Evolutionary conservation across 768 basidiomycete genomes (phyloP).

Genomic region (Suillus ampliporus): DNA sequence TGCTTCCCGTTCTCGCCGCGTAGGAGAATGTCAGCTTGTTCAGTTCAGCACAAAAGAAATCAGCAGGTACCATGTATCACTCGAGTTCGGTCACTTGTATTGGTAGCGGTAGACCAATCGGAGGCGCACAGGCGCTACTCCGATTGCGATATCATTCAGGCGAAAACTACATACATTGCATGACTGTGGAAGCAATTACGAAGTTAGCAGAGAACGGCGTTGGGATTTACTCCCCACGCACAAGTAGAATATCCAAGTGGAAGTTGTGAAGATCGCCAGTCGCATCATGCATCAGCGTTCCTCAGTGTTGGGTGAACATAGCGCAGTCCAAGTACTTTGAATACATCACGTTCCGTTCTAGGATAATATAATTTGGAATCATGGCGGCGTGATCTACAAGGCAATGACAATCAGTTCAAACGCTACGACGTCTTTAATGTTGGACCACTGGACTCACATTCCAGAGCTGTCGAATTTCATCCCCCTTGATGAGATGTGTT

Average conservation of each 20-base stretch:
- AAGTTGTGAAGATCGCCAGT: not conserved
- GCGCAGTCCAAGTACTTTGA: slow-evolving; percentile 68
- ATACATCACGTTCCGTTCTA: slow-evolving; percentile 73
- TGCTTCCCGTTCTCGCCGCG: no score
- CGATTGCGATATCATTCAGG: not conserved
- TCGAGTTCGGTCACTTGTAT: no score
- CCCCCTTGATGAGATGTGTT: slow-evolving; percentile 49
- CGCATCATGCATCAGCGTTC: slow-evolving; percentile 63
- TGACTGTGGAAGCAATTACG: not conserved
- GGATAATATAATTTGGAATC: slow-evolving; percentile 67
- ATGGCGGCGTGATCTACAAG: slow-evolving; percentile 59
- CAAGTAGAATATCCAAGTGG: not conserved
- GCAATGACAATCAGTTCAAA: not conserved
- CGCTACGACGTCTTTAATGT: slow-evolving; percentile 3
- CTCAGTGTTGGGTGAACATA: slow-evolving; percentile 75
- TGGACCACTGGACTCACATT: slow-evolving; percentile 52
- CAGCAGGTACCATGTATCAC: no score
- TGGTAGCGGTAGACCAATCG: no score
- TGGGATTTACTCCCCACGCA: not conserved
- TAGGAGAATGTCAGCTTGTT: no score
- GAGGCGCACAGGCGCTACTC: no score
- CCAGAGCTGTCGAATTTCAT: slow-evolving; percentile 86
- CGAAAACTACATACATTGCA: not conserved
- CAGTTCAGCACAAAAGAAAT: no score
- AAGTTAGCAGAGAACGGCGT: not conserved